These are phyloP conservation scores for Globisporangium splendens DNA, from an alignment of 352 stramenopile species.

Conservation along the genomic window DNA sequence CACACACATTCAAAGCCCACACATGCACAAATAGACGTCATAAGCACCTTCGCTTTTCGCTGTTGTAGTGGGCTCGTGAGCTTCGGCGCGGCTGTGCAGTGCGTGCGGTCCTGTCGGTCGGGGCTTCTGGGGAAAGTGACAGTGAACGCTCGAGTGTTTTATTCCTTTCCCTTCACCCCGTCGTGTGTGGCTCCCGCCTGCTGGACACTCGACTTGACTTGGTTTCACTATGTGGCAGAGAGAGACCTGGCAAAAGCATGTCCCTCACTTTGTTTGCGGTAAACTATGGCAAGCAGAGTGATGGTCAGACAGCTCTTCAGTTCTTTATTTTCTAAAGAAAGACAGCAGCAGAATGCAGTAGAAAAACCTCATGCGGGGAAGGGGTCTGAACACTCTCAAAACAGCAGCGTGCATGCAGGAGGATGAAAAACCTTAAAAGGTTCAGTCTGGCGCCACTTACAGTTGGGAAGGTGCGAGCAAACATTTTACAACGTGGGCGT, in stretches of 20 bases:
- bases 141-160: too few relatives aligned
- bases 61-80: too few relatives aligned
- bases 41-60: too few relatives aligned
- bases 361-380: constrained; percentile 3
- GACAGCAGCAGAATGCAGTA: constrained; percentile 1
- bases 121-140: neutral
- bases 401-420: neutral
- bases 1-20: too few relatives aligned
- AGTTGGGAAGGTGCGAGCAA: neutral
- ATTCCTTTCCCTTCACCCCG: too few relatives aligned
- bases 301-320: neutral
- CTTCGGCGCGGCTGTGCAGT: too few relatives aligned
- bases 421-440: neutral
- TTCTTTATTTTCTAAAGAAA: constrained; percentile 1
- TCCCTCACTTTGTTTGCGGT: too few relatives aligned
- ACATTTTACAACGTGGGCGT: constrained; percentile 1
- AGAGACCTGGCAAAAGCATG: neutral
- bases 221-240: neutral
- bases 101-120: constrained; percentile 2
- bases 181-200: too few relatives aligned
- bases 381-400: neutral
- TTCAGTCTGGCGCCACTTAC: constrained; percentile 7
- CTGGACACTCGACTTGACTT: neutral
- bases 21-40: too few relatives aligned
- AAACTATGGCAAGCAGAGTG: neutral